phyloP scores from a whole-genome alignment of 2,329 filamentous ascomycete genomes.

The Basipetospora chlamydospora region DNA sequence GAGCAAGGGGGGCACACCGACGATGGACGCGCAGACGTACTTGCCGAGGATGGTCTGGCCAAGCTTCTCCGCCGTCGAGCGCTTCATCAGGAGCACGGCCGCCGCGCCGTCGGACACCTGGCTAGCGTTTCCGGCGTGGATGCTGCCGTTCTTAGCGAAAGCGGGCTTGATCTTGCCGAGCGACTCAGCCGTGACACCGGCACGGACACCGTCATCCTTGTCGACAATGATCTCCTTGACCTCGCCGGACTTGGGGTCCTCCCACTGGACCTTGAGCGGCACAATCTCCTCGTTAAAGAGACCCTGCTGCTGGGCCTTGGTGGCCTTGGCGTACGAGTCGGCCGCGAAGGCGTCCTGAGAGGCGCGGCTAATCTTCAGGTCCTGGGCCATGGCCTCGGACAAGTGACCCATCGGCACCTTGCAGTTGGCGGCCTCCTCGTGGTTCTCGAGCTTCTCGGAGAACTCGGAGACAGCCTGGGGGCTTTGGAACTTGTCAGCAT shows the following conservation, averaged over 20 bases:
- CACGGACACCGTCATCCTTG: conserved; percentile 75
- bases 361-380: conserved; percentile 54
- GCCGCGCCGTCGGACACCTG: conserved; percentile 95
- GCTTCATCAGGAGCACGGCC: conserved; percentile 90
- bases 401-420: conserved; percentile 94
- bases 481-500: conserved; percentile 22
- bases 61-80: conserved; percentile 74
- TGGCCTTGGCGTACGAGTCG: conserved; percentile 80
- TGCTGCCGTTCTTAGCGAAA: conserved; percentile 81
- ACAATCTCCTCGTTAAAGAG: conserved; percentile 86
- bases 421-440: conserved; percentile 81
- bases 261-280: conserved; percentile 73
- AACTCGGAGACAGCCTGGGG: conserved; percentile 84
- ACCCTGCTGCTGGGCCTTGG: conserved; percentile 71
- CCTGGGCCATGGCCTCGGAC: conserved; percentile 89
- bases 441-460: conserved; percentile 70
- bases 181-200: conserved; percentile 73
- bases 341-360: conserved; percentile 89
- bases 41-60: conserved; percentile 86
- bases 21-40: conserved; percentile 71
- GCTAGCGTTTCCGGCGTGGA: conserved; percentile 91
- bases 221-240: conserved; percentile 68
- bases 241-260: conserved; percentile 83
- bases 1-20: conserved; percentile 80
- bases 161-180: conserved; percentile 84